Conservation (phyloP, 352 stramenopile species). For the Globisporangium radiosum region DNA sequence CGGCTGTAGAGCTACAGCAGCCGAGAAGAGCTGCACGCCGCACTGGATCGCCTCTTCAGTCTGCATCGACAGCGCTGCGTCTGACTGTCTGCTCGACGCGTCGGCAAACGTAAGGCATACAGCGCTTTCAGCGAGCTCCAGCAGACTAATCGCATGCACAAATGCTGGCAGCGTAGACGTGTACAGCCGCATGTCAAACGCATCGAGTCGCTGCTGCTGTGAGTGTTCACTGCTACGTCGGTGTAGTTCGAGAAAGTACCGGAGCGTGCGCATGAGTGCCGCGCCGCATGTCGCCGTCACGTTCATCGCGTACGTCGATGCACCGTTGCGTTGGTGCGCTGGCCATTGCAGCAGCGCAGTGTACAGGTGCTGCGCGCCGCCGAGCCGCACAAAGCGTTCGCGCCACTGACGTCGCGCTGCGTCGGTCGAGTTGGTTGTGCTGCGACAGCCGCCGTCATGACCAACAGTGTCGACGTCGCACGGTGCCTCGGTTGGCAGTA, state of each 20-base stretch:
- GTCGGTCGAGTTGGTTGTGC: slow-evolving; percentile 14
- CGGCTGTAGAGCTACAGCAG: background rate
- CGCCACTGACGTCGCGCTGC: slow-evolving; percentile 60
- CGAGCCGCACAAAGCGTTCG: slow-evolving; percentile 68
- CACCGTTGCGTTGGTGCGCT: background rate
- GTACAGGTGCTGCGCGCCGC: slow-evolving; percentile 41
- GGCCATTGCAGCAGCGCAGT: slow-evolving; percentile 19
- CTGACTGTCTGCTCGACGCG: background rate
- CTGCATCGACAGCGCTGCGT: slow-evolving; percentile 6
- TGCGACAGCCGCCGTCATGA: too few relatives aligned
- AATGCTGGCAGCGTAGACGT: slow-evolving; percentile 28
- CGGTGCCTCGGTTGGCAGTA: slow-evolving; percentile 29
- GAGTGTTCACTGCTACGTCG: background rate
- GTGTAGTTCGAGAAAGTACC: slow-evolving; percentile 29
- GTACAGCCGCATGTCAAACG: slow-evolving; percentile 29
- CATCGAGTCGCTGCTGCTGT: background rate
- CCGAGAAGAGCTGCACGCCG: slow-evolving; percentile 8
- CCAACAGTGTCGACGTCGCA: too few relatives aligned
- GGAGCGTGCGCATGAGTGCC: slow-evolving; percentile 33
- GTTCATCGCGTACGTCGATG: slow-evolving; percentile 25
- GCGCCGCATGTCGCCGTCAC: slow-evolving; percentile 43
- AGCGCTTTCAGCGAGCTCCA: background rate
- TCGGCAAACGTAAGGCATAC: slow-evolving; percentile 3
- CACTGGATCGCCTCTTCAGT: slow-evolving; percentile 11
- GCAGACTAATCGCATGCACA: slow-evolving; percentile 16